Base-by-base conservation (phyloP, 495 filamentous ascomycete species). In the Pyrenula massariospora region DNA sequence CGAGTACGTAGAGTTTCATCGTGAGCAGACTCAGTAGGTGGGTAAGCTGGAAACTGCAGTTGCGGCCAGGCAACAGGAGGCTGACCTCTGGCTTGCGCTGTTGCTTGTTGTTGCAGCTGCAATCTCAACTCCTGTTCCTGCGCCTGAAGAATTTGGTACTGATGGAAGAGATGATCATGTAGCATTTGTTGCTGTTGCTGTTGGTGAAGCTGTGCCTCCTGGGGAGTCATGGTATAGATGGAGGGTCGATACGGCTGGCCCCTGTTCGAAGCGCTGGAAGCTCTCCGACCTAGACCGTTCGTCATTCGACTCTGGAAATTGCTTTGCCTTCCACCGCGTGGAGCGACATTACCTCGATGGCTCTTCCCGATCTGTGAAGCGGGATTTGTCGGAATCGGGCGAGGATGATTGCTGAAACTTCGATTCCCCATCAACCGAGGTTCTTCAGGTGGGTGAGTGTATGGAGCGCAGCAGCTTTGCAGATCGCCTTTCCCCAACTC, bases 401-500 rank as follows among this genome's bases (percentile, higher is more conserved):
- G 77, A 25, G 81, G 78, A 78, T 2, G 81, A 74, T 20, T 74
- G n/a, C 22, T 52, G 20, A 52, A 70, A 0, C 89, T 88, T 68
- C 85, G 85, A 10, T 8, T 62, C 93, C 83, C 68, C 81, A 90
- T 20, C 84, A 75, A 53, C 5, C 81, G 83, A 62, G 88, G 84
- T 65, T 95, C 89, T 62, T 94, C 86, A 48, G 83, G 83, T 1
- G 93, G 93, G 61, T 84, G 96, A 47, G 85, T 80, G 62, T 85
- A 97, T 63, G 90, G 79, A 63, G 88, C 85, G 65, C 90, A 96
- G 66, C 87, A 90, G 56, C 85, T 81, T 2, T 80, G 82, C 31
- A 97, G 74, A 62, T 91, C 84, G 10, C 78, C 87, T 47, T 89
- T 77, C 2, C 87, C 77, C 20, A 94, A 77, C 50, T 87, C 71